Base-by-base conservation (phyloP, 2,329 filamentous ascomycete genomes). In the Macrophomina phaseolina region DNA sequence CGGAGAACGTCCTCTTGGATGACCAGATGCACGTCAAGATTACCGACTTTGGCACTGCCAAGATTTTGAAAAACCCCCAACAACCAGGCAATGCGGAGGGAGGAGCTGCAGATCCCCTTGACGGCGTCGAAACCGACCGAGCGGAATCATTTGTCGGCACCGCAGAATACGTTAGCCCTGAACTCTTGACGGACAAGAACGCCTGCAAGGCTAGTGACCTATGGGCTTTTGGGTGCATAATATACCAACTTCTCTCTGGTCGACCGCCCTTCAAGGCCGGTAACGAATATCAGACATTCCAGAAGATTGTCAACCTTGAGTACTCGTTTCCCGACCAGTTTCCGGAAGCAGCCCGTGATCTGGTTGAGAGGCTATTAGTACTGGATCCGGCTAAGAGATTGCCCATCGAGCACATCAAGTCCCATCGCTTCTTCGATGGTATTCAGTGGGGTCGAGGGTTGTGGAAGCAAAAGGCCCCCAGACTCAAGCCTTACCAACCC, bases 21-120 rank as follows among this genome's bases (percentile, higher is more conserved):
- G 91, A 94, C 70, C 91, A 97, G 74, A 96, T 97, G 91, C 93
- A 98, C 74, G 90, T 98, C 80, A 99, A 99, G 78, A 97, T 99
- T 70, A 99, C 95, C 7, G 95, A 99, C 79, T 99, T 99, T 76
- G 95, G 95, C 49, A 99, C 95, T 0, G 95, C 95, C n/a, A 98
- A 97, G 78, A 88, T 99, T 69, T 83, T 99, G 53, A 89, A 90
- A 38, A 38, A 38, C 61, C 76, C 80, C 36, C 40, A 65, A 38
- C 32, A 32, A 36, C 40, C 52, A 23, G 28, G 42, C 18, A 78
- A 76, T 42, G 79, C 84, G 76, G 53, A 66, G 11, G 38, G 14
- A 18, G 74, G 83, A 68, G 14, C 69, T 0, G 81, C 85, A 7
- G 81, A 86, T 70, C 82, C 84, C 23, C 72, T 83, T n/a, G 86